Percentiles rank a stretch among this genome's conserved stretches.
phyloP scores from a whole-genome alignment of 176 grass and related monocot species.

The Avena atlantica region DNA sequence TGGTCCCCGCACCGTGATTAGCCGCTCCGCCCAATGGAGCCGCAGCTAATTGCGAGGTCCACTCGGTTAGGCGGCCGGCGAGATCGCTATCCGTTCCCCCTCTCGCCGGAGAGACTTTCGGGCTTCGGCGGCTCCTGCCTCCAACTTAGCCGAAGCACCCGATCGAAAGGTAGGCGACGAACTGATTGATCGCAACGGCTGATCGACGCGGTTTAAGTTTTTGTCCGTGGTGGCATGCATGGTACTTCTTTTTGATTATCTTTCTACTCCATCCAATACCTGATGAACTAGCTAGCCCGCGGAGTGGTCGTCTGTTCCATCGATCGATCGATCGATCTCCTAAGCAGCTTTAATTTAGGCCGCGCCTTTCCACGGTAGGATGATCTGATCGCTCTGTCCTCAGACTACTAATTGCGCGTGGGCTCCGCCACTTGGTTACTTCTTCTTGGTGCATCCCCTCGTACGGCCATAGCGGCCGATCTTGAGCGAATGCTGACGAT shows the following conservation, averaged over 20 bases:
- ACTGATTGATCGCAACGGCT: conserved; percentile 1
- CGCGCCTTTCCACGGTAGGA: background rate
- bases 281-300: background rate
- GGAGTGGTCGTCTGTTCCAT: background rate
- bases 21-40: no score
- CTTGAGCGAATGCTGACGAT: background rate
- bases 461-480: background rate
- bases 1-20: no score
- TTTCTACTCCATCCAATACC: background rate
- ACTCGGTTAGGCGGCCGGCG: no score
- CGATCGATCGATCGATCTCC: background rate
- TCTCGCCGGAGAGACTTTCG: background rate
- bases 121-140: no score
- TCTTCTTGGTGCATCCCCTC: background rate
- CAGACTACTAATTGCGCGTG: background rate
- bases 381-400: background rate
- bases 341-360: background rate
- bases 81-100: no score
- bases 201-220: background rate
- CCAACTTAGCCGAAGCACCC: background rate
- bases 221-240: background rate
- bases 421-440: conserved; percentile 19
- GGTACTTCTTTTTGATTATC: background rate
- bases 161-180: background rate
- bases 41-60: no score